These are phyloP conservation scores for Discostella stelligeroides DNA, from an alignment of 108 stramenopile genomes.

Conservation along the genomic window DNA sequence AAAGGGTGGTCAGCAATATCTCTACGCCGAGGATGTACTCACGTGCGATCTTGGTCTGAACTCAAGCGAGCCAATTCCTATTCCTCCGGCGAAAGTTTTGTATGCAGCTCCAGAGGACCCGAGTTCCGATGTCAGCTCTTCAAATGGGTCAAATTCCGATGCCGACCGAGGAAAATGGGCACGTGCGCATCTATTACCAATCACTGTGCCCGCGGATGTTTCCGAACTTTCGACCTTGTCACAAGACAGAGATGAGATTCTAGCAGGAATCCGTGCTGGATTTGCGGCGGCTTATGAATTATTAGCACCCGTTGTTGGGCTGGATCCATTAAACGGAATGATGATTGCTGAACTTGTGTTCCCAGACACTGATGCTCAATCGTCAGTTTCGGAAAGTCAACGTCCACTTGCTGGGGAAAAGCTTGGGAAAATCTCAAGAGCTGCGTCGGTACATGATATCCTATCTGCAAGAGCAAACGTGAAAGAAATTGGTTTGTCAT, in stretches of 20 bases:
- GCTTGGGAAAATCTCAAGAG: slow-evolving; percentile 11
- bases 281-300: slow-evolving; percentile 77
- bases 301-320: slow-evolving; percentile 59
- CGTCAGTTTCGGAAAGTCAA: slow-evolving; percentile 9
- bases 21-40: slow-evolving; percentile 80
- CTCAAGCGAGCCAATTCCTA: slow-evolving; percentile 45
- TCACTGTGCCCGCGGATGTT: slow-evolving; percentile 61
- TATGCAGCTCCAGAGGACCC: slow-evolving; percentile 53
- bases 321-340: slow-evolving; percentile 30
- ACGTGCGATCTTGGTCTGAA: slow-evolving; percentile 63
- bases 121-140: slow-evolving; percentile 15
- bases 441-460: background rate
- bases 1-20: slow-evolving; percentile 80
- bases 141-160: slow-evolving; percentile 7
- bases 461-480: background rate
- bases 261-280: slow-evolving; percentile 70
- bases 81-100: slow-evolving; percentile 73
- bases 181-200: slow-evolving; percentile 68
- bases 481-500: slow-evolving; percentile 7
- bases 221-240: slow-evolving; percentile 61
- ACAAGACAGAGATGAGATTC: slow-evolving; percentile 66
- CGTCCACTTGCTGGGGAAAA: slow-evolving; percentile 27
- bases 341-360: slow-evolving; percentile 42
- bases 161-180: slow-evolving; percentile 54
- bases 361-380: slow-evolving; percentile 19